Percentiles rank a stretch among this genome's conserved stretches.
Conservation (phyloP, 1,284 basidiomycete species). For the Trametes polyzona region DNA sequence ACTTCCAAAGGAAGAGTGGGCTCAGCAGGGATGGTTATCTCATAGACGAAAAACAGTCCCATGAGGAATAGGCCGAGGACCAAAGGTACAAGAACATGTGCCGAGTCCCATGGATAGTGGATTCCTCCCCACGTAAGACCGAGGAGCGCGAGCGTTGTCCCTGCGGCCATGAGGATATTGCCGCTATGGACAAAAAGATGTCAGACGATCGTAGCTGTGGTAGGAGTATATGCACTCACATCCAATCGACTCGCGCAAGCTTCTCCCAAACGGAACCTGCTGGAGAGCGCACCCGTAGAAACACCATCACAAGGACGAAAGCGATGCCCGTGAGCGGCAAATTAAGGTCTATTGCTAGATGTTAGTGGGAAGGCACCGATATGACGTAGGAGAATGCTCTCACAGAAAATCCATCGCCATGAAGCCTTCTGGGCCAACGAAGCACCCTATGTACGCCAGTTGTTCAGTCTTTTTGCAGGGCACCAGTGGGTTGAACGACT, state of each 20-base stretch:
- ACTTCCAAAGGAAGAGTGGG: slow-evolving; percentile 35
- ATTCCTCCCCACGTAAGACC: slow-evolving; percentile 28
- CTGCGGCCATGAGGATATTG: slow-evolving; percentile 22
- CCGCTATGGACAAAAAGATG: slow-evolving; percentile 15
- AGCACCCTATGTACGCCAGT: slow-evolving; percentile 1
- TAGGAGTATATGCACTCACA: slow-evolving; percentile 22
- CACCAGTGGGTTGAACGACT: slow-evolving; percentile 4
- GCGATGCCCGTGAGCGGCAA: slow-evolving; percentile 41
- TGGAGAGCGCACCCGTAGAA: slow-evolving; percentile 37
- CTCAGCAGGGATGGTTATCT: slow-evolving; percentile 4
- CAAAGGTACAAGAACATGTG: slow-evolving; percentile 24
- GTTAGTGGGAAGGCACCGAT: background rate
- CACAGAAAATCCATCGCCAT: slow-evolving; percentile 37
- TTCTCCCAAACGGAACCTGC: slow-evolving; percentile 31
- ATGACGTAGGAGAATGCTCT: background rate
- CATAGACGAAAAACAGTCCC: slow-evolving; percentile 22
- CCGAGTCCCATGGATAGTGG: slow-evolving; percentile 23
- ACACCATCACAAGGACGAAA: slow-evolving; percentile 37
- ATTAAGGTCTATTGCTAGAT: slow-evolving; percentile 35
- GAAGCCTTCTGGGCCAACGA: slow-evolving; percentile 1
- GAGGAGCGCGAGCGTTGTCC: slow-evolving; percentile 19
- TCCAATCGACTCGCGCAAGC: slow-evolving; percentile 30
- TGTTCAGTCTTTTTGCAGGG: too few relatives aligned
- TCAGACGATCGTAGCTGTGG: background rate
- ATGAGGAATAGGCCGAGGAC: slow-evolving; percentile 24